These are phyloP conservation scores for Mallotus japonicus DNA, from an alignment of 441 rosid species.

Conservation along the genomic window DNA sequence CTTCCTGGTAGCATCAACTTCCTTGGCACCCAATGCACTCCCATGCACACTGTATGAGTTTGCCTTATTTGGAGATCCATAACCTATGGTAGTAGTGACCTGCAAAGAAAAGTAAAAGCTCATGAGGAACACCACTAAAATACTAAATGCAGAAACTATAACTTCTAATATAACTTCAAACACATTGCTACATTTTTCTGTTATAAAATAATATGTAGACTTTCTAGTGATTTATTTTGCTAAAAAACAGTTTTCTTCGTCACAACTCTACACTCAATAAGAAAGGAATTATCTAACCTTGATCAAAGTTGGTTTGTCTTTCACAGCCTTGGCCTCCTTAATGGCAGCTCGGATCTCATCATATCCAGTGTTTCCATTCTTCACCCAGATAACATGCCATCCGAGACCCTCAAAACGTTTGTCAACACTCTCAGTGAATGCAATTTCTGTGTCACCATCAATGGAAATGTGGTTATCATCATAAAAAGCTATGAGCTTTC, in stretches of 20 bases:
- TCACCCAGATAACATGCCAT: conserved; percentile 97
- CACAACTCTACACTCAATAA: not conserved
- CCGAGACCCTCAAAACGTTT: conserved; percentile 86
- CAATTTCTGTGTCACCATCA: conserved; percentile 88
- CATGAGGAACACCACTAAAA: conserved; percentile 7
- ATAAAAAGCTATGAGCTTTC: conserved; percentile 87
- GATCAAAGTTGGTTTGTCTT: conserved; percentile 85
- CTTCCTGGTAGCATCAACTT: conserved; percentile 86
- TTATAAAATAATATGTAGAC: not conserved
- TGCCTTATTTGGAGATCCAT: conserved; percentile 85
- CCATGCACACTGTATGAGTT: conserved; percentile 85
- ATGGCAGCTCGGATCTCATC: conserved; percentile 95
- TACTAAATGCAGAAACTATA: not conserved
- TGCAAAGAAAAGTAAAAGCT: conserved; percentile 29
- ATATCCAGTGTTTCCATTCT: conserved; percentile 89
- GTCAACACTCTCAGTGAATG: conserved; percentile 81
- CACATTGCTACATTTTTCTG: not conserved
- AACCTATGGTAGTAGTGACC: conserved; percentile 90
- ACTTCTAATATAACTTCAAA: not conserved
- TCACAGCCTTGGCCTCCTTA: conserved; percentile 87
- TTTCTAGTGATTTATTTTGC: not conserved
- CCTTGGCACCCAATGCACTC: conserved; percentile 83
- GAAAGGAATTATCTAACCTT: conserved; percentile 47
- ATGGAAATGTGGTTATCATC: conserved; percentile 97
- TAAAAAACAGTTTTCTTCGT: not conserved